phyloP scores from a whole-genome alignment of 371 early-diverging fungal species.

The Amoeboaphelidium occidentale region DNA sequence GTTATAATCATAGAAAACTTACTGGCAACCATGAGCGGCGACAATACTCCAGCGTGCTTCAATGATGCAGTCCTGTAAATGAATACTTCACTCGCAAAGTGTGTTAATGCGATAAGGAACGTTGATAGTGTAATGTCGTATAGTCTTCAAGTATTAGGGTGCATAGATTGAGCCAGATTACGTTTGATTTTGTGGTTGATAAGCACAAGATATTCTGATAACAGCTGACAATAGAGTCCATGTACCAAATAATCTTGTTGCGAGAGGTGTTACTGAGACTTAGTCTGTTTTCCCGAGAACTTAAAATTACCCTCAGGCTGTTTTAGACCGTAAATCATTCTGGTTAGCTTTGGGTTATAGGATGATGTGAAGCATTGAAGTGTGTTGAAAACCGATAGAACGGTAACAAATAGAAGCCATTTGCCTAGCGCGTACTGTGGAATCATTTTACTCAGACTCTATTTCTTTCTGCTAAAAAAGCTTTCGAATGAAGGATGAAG shows the following conservation, averaged over 20 bases:
- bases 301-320: no score
- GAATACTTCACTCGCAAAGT: constrained; percentile 38
- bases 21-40: constrained; percentile 42
- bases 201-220: constrained; percentile 47
- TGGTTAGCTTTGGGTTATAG: no score
- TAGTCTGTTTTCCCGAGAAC: no score
- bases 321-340: no score
- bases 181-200: constrained; percentile 37
- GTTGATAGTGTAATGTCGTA: constrained; percentile 43
- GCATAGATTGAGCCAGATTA: constrained; percentile 12
- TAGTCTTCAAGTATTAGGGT: constrained; percentile 17
- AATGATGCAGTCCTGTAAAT: constrained; percentile 32
- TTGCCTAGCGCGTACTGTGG: no score
- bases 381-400: no score
- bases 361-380: no score
- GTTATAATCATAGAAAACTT: no score
- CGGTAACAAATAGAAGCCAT: no score
- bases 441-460: no score
- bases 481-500: no score
- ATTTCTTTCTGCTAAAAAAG: no score
- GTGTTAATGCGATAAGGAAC: constrained; percentile 35
- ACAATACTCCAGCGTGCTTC: constrained; percentile 26
- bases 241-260: constrained; percentile 42
- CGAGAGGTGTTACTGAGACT: constrained; percentile 41
- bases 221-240: constrained; percentile 51